A percentile compares a stretch with the other conserved stretches of the same genome.
Evolutionary conservation across 805 yeast species (phyloP).

Genomic region (Starmerella etchellsii): DNA sequence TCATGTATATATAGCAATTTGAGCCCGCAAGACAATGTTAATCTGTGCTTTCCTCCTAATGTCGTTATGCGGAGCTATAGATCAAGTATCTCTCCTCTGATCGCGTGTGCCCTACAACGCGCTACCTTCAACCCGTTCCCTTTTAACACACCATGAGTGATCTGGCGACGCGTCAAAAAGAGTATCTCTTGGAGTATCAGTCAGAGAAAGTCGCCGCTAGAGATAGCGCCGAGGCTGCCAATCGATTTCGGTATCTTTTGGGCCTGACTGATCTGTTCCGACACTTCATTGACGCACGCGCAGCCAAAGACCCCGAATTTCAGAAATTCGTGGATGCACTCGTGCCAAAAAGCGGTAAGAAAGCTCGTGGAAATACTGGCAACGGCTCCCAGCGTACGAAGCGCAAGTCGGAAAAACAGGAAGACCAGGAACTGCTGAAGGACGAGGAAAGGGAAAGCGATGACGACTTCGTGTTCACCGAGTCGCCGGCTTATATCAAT

Average conservation of each 20-base stretch:
- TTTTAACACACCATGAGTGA: slow-evolving; percentile 9
- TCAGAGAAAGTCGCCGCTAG: slow-evolving; percentile 18
- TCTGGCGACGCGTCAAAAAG: slow-evolving; percentile 19
- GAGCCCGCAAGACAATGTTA: no score
- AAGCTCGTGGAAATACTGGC: slow-evolving; percentile 10
- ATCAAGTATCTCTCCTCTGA: no score
- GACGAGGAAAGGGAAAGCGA: slow-evolving; percentile 57
- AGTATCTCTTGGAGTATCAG: slow-evolving; percentile 25
- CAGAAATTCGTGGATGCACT: slow-evolving; percentile 24
- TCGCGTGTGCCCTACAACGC: no score
- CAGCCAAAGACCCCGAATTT: slow-evolving; percentile 64
- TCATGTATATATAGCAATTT: no score
- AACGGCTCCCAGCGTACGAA: slow-evolving; percentile 35
- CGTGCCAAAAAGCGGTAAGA: slow-evolving; percentile 17
- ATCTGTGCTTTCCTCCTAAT: no score
- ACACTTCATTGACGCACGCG: slow-evolving; percentile 71
- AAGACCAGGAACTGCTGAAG: slow-evolving; percentile 78
- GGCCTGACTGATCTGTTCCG: slow-evolving; percentile 77
- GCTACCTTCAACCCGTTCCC: neutral
- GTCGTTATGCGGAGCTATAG: no score
- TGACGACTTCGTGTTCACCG: slow-evolving; percentile 62
- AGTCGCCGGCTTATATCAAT: slow-evolving; percentile 61
- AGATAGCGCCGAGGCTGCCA: slow-evolving; percentile 50
- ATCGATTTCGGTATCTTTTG: slow-evolving; percentile 65
- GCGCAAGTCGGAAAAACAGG: slow-evolving; percentile 88